Base-by-base conservation (phyloP, 2,329 filamentous ascomycete genomes). In the Botrytis cinerea region DNA sequence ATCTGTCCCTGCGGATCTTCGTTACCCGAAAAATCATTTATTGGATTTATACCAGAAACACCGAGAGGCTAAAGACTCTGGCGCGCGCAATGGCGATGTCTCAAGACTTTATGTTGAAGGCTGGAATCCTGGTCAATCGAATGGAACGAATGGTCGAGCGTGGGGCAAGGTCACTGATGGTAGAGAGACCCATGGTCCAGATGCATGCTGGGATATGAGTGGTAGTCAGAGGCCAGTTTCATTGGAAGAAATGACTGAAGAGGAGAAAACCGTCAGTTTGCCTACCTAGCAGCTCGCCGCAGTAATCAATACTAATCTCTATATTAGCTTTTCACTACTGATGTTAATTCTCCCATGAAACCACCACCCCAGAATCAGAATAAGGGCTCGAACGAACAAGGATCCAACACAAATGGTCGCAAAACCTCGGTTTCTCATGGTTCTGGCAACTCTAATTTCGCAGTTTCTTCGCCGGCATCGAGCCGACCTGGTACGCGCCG, bases 331-430 rank as follows among this genome's bases (percentile, higher is more conserved):
- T 98, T 98, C 83, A 84, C 90, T 69, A 89, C 88, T 69, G 96
- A 97, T 76, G 94, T 99, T 81, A 99, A 98, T 82, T 98, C 96
- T 51, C 92, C 94, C 48, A 86, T 98, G 78, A 98, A 98, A 83
- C 92, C 93, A 14, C 93, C 93, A 32, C 89, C 90, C 46, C 92
- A 93, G 80, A 88, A 85, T 75, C 82, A 85, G 38, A 86, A 85
- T 78, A 90, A 91, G 78, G 87, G 89, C 60, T 84, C 90, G 84
- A 82, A 86, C 82, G 74, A 87, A 81, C 81, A 87, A 82, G 82
- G 87, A 83, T 82, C 87, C 81, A 86, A 86, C 18, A 79, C 87
- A 18, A 91, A 92, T 72, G 88, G 91, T 67, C 92, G 95, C 73
- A 98, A 97, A 84, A 86, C 90, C 25, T 98, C 95, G 0, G 83